Conservation (phyloP, 2,329 filamentous ascomycete genomes). For the Venturia carpophila region DNA sequence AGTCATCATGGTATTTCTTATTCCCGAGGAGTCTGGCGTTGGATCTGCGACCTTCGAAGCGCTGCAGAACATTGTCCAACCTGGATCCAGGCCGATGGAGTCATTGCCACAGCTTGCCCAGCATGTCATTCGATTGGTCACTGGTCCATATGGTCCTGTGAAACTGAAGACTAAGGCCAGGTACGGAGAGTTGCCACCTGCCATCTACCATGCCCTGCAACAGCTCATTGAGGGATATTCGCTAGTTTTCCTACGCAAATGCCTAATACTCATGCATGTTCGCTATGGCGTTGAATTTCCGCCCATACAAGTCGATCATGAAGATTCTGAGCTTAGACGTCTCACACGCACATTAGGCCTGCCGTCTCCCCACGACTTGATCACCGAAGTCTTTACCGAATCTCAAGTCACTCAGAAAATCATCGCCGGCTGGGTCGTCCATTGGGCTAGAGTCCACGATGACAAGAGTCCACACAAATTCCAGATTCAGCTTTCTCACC, state of each 20-base stretch:
- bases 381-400: slow-evolving; percentile 40
- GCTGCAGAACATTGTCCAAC: neutral
- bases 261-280: slow-evolving; percentile 73
- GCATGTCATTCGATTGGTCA: slow-evolving; percentile 18
- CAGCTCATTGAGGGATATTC: slow-evolving; percentile 67
- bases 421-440: slow-evolving; percentile 65
- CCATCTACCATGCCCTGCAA: slow-evolving; percentile 31
- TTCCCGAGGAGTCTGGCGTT: slow-evolving; percentile 11
- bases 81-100: neutral
- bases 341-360: slow-evolving; percentile 68
- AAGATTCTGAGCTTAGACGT: slow-evolving; percentile 72
- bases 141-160: slow-evolving; percentile 25
- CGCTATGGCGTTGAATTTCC: slow-evolving; percentile 85
- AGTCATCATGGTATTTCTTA: slow-evolving; percentile 52
- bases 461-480: slow-evolving; percentile 23
- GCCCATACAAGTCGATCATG: slow-evolving; percentile 54
- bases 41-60: neutral
- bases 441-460: slow-evolving; percentile 41
- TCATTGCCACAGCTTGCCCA: slow-evolving; percentile 1
- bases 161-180: slow-evolving; percentile 24
- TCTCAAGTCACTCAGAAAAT: slow-evolving; percentile 40
- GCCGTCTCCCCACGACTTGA: slow-evolving; percentile 72
- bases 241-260: slow-evolving; percentile 82
- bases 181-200: slow-evolving; percentile 22
- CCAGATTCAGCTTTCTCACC: slow-evolving; percentile 57